Evolutionary conservation across 83 land plant species (phyloP), one percentile per base, ranked within the genome.

Genomic region (Picea abies): DNA sequence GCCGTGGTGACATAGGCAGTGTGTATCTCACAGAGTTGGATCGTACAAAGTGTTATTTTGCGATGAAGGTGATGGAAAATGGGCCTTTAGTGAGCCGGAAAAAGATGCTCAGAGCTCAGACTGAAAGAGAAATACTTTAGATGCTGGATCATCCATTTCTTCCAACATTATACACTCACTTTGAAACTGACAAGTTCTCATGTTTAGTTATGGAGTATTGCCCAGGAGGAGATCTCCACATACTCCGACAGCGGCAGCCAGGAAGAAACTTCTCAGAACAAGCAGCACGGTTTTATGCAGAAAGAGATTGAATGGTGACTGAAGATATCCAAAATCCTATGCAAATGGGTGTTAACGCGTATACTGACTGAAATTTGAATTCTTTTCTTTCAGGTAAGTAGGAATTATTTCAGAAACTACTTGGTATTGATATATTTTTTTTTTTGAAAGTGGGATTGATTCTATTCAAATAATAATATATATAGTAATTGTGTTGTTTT

Each of bases 171-270:
- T 91, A 85, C 79, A 76, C 91, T 29, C 88, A 92, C 84, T 90
- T 93, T 78, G 80, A 81, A 20, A 87, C 91, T 35, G 91, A 93
- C 60, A 93, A 86, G 70, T 78, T 88, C 41, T 84, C 90, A 16
- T 93, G 92, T 83, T 87, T 93, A 68, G 95, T 93, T 60, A 90
- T 93, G 95, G 93, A 93, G 80, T 93, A 90, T 85, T 93, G 93
- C 78, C 87, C 90, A 15, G 93, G 95, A 62, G 95, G 95, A 66
- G 95, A 93, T 83, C 83, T 93, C 49, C 92, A 93, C 83, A 89
- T 90, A 19, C 81, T 93, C 5, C 84, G 93, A 8, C 95, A 93
- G 61, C 85, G 83, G 81, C 95, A 90, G 70, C 85, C 88, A 1
- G 80, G 81, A 76, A 87, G 85, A 70, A 81, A 80, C 82, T 93